phyloP scores from a whole-genome alignment of 768 basidiomycete species.

The Coprinopsis marcescibilis region DNA sequence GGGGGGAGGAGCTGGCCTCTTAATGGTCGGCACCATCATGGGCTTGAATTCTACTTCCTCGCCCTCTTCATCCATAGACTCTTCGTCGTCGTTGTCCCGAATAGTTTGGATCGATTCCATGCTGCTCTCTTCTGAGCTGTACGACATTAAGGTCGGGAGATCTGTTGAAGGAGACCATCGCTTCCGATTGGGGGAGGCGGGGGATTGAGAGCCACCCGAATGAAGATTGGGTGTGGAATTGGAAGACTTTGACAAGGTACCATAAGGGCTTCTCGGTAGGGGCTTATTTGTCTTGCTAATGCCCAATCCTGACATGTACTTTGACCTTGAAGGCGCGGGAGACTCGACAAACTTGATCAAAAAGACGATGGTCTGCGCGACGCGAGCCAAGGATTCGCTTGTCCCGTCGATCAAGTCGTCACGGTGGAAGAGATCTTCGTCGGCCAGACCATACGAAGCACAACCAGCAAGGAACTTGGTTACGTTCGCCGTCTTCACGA shows the following conservation, averaged over 20 bases:
- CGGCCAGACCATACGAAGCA: slow-evolving; percentile 55
- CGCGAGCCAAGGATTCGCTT: slow-evolving; percentile 58
- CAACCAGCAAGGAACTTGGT: slow-evolving; percentile 77
- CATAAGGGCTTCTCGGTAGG: slow-evolving; percentile 8
- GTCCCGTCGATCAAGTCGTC: slow-evolving; percentile 64
- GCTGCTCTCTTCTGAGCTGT: slow-evolving; percentile 43
- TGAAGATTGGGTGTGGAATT: slow-evolving; percentile 61
- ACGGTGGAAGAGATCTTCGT: slow-evolving; percentile 59
- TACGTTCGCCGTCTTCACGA: slow-evolving; percentile 62
- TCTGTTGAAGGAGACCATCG: slow-evolving; percentile 46
- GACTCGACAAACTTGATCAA: slow-evolving; percentile 59
- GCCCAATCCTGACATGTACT: slow-evolving; percentile 37
- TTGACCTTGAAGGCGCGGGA: slow-evolving; percentile 40
- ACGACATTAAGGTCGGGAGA: slow-evolving; percentile 48
- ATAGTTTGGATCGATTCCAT: slow-evolving; percentile 16
- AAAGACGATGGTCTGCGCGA: slow-evolving; percentile 68
- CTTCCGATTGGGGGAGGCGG: slow-evolving; percentile 34
- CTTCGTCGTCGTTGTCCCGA: slow-evolving; percentile 11
- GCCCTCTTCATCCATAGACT: slow-evolving; percentile 16
- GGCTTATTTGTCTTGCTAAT: slow-evolving; percentile 22
- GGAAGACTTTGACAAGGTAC: slow-evolving; percentile 35
- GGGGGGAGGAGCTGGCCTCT: slow-evolving; percentile 31
- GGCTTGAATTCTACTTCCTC: slow-evolving; percentile 28
- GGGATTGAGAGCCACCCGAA: slow-evolving; percentile 31
- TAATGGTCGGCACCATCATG: slow-evolving; percentile 32